A percentile compares a stretch with the other conserved stretches of the same genome.
phyloP scores from a whole-genome alignment of 352 stramenopile genomes.

The Phytophthora pisi region DNA sequence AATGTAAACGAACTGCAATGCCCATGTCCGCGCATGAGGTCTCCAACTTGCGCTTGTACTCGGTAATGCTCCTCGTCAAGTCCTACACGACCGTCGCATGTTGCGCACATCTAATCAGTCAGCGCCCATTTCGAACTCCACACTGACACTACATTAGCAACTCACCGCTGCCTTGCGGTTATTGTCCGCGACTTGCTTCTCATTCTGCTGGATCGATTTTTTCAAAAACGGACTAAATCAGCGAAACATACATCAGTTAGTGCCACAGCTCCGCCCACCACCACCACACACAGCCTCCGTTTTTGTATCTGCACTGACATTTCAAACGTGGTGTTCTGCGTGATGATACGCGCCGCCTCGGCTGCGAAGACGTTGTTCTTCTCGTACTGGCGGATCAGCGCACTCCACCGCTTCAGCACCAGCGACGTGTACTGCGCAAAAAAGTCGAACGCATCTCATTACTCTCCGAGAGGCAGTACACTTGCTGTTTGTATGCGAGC shows the following conservation, averaged over 20 bases:
- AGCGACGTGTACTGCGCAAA: constrained; percentile 71
- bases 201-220: constrained; percentile 79
- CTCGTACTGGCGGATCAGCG: constrained; percentile 74
- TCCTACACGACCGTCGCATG: constrained; percentile 41
- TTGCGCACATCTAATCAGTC: constrained; percentile 5
- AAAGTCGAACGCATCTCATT: constrained; percentile 1
- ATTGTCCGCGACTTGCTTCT: constrained; percentile 83
- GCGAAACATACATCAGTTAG: constrained; percentile 3
- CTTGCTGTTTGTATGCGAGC: not conserved
- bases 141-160: not conserved
- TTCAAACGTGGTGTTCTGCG: constrained; percentile 80
- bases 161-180: constrained; percentile 77
- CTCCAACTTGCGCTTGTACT: constrained; percentile 77
- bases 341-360: constrained; percentile 72
- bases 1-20: constrained; percentile 48
- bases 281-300: not conserved
- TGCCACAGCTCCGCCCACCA: not conserved
- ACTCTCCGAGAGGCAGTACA: not conserved
- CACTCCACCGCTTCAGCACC: constrained; percentile 71
- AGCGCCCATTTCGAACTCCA: not conserved
- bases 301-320: constrained; percentile 46
- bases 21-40: constrained; percentile 60
- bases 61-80: constrained; percentile 67
- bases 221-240: constrained; percentile 71
- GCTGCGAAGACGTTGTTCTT: constrained; percentile 82